Evolutionary conservation across 2,329 filamentous ascomycete species (phyloP).

Genomic region (Fusarium dlaminii): DNA sequence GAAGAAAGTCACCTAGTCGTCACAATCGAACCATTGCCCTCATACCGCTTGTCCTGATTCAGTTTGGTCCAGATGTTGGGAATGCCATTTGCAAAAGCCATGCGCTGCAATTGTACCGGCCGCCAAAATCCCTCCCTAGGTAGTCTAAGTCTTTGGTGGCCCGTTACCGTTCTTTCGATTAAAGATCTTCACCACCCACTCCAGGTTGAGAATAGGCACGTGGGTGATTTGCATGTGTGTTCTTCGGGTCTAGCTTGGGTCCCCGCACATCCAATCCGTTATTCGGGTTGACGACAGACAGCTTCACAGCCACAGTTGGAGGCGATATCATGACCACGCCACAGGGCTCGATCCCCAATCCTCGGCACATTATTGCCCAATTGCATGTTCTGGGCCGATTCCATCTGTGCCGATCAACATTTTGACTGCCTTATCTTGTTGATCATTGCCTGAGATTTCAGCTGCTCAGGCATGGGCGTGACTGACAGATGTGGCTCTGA

Average conservation of each 20-base stretch:
- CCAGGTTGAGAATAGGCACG: constrained; percentile 30
- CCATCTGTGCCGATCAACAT: constrained; percentile 4
- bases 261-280: constrained; percentile 1
- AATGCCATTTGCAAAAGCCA: constrained; percentile 33
- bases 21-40: constrained; percentile 41
- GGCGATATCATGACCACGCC: constrained; percentile 24
- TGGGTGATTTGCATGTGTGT: constrained; percentile 31
- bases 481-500: not conserved
- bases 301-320: constrained; percentile 30
- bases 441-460: constrained; percentile 22
- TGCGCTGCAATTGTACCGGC: constrained; percentile 30
- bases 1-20: constrained; percentile 16
- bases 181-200: constrained; percentile 29
- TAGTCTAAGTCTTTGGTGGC: constrained; percentile 5
- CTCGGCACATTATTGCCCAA: not conserved
- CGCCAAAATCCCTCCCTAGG: constrained; percentile 33
- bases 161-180: constrained; percentile 16
- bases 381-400: not conserved
- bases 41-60: constrained; percentile 32
- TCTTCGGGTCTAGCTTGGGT: not conserved
- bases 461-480: not conserved
- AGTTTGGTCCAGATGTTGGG: constrained; percentile 32
- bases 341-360: constrained; percentile 22
- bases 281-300: not conserved
- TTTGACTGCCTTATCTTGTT: constrained; percentile 15